These are phyloP conservation scores for Plasmodium blacklocki DNA, from an alignment of 169 alveolate species.

Conservation along the genomic window DNA sequence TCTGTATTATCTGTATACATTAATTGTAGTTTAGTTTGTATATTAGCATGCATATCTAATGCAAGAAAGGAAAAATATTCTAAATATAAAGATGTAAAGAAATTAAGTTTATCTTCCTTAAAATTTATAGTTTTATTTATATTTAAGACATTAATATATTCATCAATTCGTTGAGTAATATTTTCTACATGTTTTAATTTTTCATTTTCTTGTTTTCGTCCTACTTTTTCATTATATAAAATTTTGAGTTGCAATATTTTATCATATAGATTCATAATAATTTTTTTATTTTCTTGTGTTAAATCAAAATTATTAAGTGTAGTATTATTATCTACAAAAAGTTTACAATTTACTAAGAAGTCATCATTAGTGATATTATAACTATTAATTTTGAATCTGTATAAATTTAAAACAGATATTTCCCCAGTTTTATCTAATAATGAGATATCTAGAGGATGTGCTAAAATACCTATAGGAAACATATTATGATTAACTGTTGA, in stretches of 20 bases:
- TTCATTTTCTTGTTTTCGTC: slow-evolving; percentile 42
- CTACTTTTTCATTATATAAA: slow-evolving; percentile 52
- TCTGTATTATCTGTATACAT: slow-evolving; percentile 69
- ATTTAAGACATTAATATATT: slow-evolving; percentile 44
- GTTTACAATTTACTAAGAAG: slow-evolving; percentile 47
- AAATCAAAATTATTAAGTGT: slow-evolving; percentile 47
- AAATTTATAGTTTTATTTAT: slow-evolving; percentile 51
- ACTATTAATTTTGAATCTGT: slow-evolving; percentile 50
- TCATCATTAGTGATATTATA: slow-evolving; percentile 53
- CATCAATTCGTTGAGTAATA: slow-evolving; percentile 61
- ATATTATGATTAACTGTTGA: slow-evolving; percentile 46
- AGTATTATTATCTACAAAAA: slow-evolving; percentile 35
- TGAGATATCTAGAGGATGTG: slow-evolving; percentile 67
- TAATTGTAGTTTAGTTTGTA: slow-evolving; percentile 63
- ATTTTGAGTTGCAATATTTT: slow-evolving; percentile 68
- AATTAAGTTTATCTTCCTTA: slow-evolving; percentile 16
- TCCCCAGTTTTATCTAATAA: slow-evolving; percentile 60
- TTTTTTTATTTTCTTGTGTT: slow-evolving; percentile 66
- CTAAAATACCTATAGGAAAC: slow-evolving; percentile 53
- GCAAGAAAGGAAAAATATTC: slow-evolving; percentile 61
- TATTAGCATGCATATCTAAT: slow-evolving; percentile 45
- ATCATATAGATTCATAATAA: slow-evolving; percentile 58
- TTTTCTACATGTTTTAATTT: slow-evolving; percentile 61
- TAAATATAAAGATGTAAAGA: slow-evolving; percentile 53
- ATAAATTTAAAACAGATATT: slow-evolving; percentile 73